Conservation (phyloP, 139 green algal species). For the Chlamydomonas schloesseri region DNA sequence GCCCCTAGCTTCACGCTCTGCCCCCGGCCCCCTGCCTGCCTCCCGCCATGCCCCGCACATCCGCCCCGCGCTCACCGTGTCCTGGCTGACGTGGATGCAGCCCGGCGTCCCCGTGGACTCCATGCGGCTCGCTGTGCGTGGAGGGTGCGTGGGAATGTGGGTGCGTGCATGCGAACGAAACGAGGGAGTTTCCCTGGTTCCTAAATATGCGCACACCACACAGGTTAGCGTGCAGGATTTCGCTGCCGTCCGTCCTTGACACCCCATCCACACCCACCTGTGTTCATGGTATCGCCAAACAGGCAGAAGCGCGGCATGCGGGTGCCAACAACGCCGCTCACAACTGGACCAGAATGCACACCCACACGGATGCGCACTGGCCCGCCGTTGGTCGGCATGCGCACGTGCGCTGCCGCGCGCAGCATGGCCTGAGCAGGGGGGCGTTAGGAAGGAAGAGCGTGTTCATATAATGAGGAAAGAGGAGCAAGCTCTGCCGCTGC, state of each 20-base stretch:
- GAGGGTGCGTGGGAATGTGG: too few relatives aligned
- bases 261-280: neutral
- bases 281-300: conserved; percentile 48
- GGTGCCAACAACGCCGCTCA: conserved; percentile 38
- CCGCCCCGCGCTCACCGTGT: neutral
- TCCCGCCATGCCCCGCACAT: too few relatives aligned
- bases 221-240: too few relatives aligned
- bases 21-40: too few relatives aligned
- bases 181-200: too few relatives aligned
- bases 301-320: conserved; percentile 44
- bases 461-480: too few relatives aligned
- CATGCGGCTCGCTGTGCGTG: conserved; percentile 38
- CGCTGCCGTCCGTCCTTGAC: too few relatives aligned
- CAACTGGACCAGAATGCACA: conserved; percentile 34
- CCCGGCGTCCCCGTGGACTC: conserved; percentile 24
- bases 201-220: too few relatives aligned
- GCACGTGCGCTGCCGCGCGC: neutral
- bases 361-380: conserved; percentile 23
- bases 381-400: neutral
- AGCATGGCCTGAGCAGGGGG: conserved; percentile 24
- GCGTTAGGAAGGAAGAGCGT: neutral
- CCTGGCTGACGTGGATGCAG: conserved; percentile 34
- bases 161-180: too few relatives aligned
- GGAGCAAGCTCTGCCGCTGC: too few relatives aligned
- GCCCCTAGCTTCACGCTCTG: too few relatives aligned